Base-by-base conservation (phyloP, 2,329 filamentous ascomycete species). In the Ophiostoma quercus region DNA sequence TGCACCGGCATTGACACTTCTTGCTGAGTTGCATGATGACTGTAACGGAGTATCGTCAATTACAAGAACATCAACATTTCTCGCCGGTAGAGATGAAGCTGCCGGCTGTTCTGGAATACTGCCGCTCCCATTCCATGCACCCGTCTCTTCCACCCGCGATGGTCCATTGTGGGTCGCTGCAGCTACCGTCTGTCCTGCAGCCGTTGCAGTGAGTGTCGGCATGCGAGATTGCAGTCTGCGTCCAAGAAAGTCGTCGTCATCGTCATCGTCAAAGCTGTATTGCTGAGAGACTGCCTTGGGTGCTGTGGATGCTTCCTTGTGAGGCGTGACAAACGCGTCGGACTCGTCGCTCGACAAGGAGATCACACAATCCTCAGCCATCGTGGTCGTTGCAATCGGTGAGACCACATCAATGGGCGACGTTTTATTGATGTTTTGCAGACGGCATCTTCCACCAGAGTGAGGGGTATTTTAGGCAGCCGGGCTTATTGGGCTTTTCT, bases 301-400 rank as follows among this genome's bases (percentile, higher is more conserved):
- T 60, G 37, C 8, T 14, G 22, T 47, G n/a, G 51, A n/a, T 57
- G n/a, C 51, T 57, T 22, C 11, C 66, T 67, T 67, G 57, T 65
- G 54, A 25, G 34, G 67, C 67, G 34, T 63, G 16, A 43, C 29
- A 29, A 65, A 63, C 19, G 11, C 43, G 66, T 69, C 69, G 4
- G 57, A 65, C 19, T 72, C 71, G 34, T 72, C 71, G 34, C 70
- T 71, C 22, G 71, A 72, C 32, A 72, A 57, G 1, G 71, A 41
- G 19, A 72, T 43, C 1, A 71, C 70, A 43, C 43, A 41, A n/a
- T 68, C 66, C 14, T 39, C 66, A 7, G 67, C 47, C 71, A 72
- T 72, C 34, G 39, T 66, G 65, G 5, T 41, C 37, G n/a, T 19
- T 12, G 2, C 9, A 9, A 16, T 39, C 19, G 14, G 32, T 19